Conservation (phyloP, 352 stramenopile species). For the Pythium phragmitis region DNA sequence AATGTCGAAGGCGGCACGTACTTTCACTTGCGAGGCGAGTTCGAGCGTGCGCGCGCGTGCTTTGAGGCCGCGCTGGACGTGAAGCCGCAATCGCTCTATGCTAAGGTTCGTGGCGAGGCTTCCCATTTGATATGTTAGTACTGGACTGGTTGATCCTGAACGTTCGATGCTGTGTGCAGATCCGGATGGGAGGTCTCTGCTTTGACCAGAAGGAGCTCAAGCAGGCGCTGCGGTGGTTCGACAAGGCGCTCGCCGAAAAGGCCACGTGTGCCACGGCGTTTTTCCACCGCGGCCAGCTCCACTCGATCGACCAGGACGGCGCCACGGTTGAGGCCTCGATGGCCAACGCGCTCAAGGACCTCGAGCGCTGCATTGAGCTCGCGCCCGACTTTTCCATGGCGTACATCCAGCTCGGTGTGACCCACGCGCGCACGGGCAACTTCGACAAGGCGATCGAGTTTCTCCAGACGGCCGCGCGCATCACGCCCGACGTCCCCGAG, state of each 20-base stretch:
- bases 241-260: conserved; percentile 69
- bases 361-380: conserved; percentile 70
- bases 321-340: conserved; percentile 53
- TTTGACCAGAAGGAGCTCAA: conserved; percentile 83
- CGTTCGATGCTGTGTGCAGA: conserved; percentile 25
- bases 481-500: conserved; percentile 74
- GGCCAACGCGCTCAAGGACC: conserved; percentile 52
- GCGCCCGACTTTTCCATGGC: conserved; percentile 78
- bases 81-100: conserved; percentile 75
- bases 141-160: not conserved
- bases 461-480: conserved; percentile 53
- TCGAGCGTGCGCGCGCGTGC: conserved; percentile 56
- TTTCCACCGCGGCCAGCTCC: conserved; percentile 81
- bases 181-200: conserved; percentile 76
- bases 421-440: conserved; percentile 67
- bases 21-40: conserved; percentile 74
- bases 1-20: conserved; percentile 80
- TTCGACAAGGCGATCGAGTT: conserved; percentile 73
- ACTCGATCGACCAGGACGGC: conserved; percentile 74
- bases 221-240: conserved; percentile 73
- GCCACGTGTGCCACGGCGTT: conserved; percentile 66
- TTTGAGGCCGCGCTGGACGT: conserved; percentile 62
- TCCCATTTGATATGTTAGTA: not conserved
- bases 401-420: conserved; percentile 82
- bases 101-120: conserved; percentile 34